Evolutionary conservation across 2,329 filamentous ascomycete genomes (phyloP).

Genomic region (Fusarium anthophilum): DNA sequence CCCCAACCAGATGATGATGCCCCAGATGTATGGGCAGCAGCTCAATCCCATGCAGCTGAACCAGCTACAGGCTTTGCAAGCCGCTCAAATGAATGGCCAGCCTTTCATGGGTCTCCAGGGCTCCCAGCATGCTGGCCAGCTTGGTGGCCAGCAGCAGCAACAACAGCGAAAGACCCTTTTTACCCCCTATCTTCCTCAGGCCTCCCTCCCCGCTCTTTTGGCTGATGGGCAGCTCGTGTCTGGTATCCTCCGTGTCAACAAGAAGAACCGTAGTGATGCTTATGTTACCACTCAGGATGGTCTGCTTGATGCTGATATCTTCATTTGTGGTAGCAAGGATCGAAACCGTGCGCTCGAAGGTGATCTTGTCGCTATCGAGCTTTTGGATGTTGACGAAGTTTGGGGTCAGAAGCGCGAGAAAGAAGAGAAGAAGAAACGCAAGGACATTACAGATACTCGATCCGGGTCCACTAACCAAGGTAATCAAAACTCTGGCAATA

Average conservation of each 20-base stretch:
- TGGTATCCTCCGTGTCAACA: constrained; percentile 97
- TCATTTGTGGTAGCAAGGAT: constrained; percentile 99
- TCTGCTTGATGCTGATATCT: constrained; percentile 93
- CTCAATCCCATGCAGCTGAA: constrained; percentile 88
- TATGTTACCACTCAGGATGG: constrained; percentile 94
- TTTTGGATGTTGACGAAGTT: constrained; percentile 97
- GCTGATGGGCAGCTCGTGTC: constrained; percentile 94
- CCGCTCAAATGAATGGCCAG: constrained; percentile 83
- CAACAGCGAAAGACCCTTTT: constrained; percentile 98
- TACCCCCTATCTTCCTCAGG: constrained; percentile 96
- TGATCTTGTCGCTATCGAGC: constrained; percentile 93
- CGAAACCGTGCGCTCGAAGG: constrained; percentile 96
- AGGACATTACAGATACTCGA: constrained; percentile 95
- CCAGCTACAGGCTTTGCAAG: constrained; percentile 92
- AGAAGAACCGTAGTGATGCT: constrained; percentile 98
- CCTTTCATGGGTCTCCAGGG: constrained; percentile 73
- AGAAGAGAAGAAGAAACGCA: constrained; percentile 99
- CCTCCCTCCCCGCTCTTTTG: constrained; percentile 88
- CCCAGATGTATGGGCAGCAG: constrained; percentile 87
- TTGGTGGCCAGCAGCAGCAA: constrained; percentile 75
- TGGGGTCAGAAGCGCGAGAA: constrained; percentile 99
- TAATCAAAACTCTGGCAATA: constrained; percentile 68
- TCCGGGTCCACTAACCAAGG: constrained; percentile 78
- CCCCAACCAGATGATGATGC: constrained; percentile 86
- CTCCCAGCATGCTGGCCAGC: constrained; percentile 77